Evolutionary conservation across 331 rosid genomes (phyloP).

Genomic region (Saraca asoca): DNA sequence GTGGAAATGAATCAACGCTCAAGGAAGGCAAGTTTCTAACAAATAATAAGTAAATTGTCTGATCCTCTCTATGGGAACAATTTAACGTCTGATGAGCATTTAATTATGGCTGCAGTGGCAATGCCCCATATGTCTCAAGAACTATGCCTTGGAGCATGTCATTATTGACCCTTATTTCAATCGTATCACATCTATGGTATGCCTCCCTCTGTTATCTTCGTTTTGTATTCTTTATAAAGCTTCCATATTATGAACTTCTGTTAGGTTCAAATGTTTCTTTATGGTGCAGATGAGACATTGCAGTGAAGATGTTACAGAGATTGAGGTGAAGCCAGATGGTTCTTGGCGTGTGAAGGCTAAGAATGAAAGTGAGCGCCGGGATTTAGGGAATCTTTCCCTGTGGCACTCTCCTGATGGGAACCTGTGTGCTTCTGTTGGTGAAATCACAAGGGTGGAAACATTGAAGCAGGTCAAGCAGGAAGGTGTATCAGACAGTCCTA

Average conservation of each 20-base stretch:
- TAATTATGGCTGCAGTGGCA: conserved; percentile 90
- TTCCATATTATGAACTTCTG: conserved; percentile 1
- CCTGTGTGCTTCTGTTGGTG: conserved; percentile 49
- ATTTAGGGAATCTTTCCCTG: conserved; percentile 64
- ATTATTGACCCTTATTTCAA: conserved; percentile 93
- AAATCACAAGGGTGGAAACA: conserved; percentile 53
- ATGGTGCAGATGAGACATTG: conserved; percentile 74
- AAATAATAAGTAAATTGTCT: conserved; percentile 11
- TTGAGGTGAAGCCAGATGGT: conserved; percentile 96
- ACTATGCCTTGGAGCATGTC: conserved; percentile 83
- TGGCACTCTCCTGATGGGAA: conserved; percentile 90
- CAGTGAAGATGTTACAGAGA: conserved; percentile 86
- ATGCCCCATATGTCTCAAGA: conserved; percentile 92
- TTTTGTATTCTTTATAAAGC: conserved; percentile 7
- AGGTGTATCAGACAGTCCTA: conserved; percentile 72
- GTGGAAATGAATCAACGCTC: conserved; percentile 96
- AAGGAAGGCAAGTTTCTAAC: conserved; percentile 70
- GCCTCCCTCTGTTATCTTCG: conserved; percentile 13
- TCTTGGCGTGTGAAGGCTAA: conserved; percentile 90
- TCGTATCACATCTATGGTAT: conserved; percentile 74
- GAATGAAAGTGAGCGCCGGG: conserved; percentile 78
- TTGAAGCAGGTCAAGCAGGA: conserved; percentile 76
- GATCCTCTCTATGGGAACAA: conserved; percentile 5
- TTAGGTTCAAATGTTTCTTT: conserved; percentile 8
- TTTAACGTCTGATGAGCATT: conserved; percentile 37